These are phyloP conservation scores for Hemisphaericaspora xylofermentans DNA, from an alignment of 1,139 yeast species.

Conservation along the genomic window DNA sequence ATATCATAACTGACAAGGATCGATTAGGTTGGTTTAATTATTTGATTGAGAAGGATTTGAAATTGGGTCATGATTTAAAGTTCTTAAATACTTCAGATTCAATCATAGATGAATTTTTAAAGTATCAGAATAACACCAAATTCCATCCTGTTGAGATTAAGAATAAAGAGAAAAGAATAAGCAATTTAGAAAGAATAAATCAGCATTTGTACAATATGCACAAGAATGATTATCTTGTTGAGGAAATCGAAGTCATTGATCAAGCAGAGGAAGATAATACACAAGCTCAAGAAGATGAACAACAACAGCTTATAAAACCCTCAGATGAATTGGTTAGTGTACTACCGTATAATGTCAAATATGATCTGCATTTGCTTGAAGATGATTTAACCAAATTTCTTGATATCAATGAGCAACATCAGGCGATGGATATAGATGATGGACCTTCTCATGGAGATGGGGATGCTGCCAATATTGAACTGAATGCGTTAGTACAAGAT, in stretches of 20 bases:
- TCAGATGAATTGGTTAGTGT: constrained; percentile 20
- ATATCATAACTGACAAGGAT: constrained; percentile 25
- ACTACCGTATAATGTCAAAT: constrained; percentile 35
- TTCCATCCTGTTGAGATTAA: constrained; percentile 27
- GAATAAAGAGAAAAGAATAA: constrained; percentile 20
- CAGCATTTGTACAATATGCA: constrained; percentile 25
- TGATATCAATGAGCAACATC: constrained; percentile 7
- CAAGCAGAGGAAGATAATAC: neutral
- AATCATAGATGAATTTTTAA: constrained; percentile 28
- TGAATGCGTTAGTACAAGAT: constrained; percentile 1
- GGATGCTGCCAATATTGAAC: neutral
- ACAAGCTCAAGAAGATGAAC: neutral
- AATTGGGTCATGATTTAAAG: constrained; percentile 43
- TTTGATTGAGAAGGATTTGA: constrained; percentile 44
- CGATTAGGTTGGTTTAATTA: constrained; percentile 42
- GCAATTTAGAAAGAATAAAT: constrained; percentile 18
- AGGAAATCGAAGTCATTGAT: constrained; percentile 18
- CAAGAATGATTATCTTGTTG: constrained; percentile 31
- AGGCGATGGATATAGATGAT: constrained; percentile 4
- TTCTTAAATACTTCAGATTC: constrained; percentile 29
- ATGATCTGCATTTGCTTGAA: constrained; percentile 23
- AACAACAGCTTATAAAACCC: constrained; percentile 16
- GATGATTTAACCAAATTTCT: constrained; percentile 25
- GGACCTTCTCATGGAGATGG: constrained; percentile 4
- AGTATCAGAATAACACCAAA: constrained; percentile 28